Base-by-base conservation (phyloP, 2,329 filamentous ascomycete species). In the Xylaria sp. region DNA sequence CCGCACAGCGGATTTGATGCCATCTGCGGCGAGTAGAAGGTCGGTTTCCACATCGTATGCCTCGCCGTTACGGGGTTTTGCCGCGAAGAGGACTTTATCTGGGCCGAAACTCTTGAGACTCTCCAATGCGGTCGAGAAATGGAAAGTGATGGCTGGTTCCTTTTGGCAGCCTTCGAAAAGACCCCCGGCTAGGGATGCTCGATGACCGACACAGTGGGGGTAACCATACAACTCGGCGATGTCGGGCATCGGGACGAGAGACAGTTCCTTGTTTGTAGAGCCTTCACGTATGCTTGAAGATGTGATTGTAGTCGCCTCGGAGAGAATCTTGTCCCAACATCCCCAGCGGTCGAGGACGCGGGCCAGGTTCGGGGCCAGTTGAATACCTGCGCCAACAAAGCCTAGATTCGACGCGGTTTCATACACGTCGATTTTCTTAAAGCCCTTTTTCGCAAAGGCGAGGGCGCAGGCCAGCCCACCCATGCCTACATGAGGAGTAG, bases 301-400 rank as follows among this genome's bases (percentile, higher is more conserved):
- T 65, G 84, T 85, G 66, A 94, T 85, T 66, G 90, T 85, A 0
- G 92, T 92, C 2, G 91, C 90, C 76, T 94, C 91, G 42, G 82
- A 85, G 69, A 87, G 87, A 68, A 96, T 74, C 22, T 68, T 64
- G 45, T 85, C 80, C 92, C 92, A 95, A 65, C 91, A 90, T 10
- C 90, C 92, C 44, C 94, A 81, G 15, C 85, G 82, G 74, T 93
- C 89, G 13, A 96, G 84, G 9, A 96, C 91, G 1, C 91, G 86
- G 3, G 90, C 89, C 85, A 95, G 91, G 71, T 96, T 96, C 0
- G 92, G 92, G 0, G 92, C 91, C 65, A 95, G 84, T 77, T 96
- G 93, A 71, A 96, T 95, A 5, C 93, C 93, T 1, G 93, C 93
- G 27, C 93, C 93, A 0, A 95, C 92, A 73, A 95, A 95, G 5